These are phyloP conservation scores for Lactarius hengduanensis DNA, from an alignment of 768 basidiomycete species.

Conservation along the genomic window DNA sequence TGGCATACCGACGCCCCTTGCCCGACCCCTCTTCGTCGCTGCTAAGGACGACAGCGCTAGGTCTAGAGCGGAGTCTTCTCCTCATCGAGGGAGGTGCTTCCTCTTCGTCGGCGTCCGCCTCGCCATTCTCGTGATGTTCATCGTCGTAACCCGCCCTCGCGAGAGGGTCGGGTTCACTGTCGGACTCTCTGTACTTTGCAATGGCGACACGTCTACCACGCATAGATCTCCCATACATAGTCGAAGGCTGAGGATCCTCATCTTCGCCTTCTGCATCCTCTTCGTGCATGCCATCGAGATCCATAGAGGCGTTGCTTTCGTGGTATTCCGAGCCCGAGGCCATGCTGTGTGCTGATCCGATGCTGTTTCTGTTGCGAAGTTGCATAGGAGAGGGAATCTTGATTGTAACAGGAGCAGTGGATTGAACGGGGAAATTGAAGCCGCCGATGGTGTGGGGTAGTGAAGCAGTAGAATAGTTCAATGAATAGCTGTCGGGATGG, in stretches of 20 bases:
- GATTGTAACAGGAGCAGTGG: constrained; percentile 23
- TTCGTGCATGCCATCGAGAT: constrained; percentile 33
- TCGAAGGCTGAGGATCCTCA: constrained; percentile 23
- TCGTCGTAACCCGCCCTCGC: constrained; percentile 16
- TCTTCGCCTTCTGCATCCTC: constrained; percentile 31
- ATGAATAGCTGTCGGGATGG: constrained; percentile 21
- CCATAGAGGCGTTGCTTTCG: constrained; percentile 36
- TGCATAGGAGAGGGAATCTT: constrained; percentile 28
- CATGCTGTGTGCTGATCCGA: constrained; percentile 28
- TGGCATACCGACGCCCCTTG: constrained; percentile 37
- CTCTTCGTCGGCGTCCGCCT: constrained; percentile 32
- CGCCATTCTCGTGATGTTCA: constrained; percentile 11
- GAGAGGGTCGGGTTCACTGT: constrained; percentile 27
- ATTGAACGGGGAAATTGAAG: constrained; percentile 27
- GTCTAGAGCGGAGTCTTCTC: constrained; percentile 15
- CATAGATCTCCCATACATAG: constrained; percentile 27
- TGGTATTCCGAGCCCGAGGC: constrained; percentile 40
- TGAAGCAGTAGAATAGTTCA: constrained; percentile 12
- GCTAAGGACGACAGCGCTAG: constrained; percentile 41
- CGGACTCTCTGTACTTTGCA: constrained; percentile 36
- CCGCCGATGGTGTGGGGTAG: constrained; percentile 23
- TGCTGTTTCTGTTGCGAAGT: constrained; percentile 26
- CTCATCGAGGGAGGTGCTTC: constrained; percentile 31
- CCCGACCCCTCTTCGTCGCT: constrained; percentile 43
- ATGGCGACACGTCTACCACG: constrained; percentile 34